Percentiles rank a stretch among this genome's conserved stretches.
Conservation (phyloP, 1,284 basidiomycete genomes). For the Cutaneotrichosporon dermatis region DNA sequence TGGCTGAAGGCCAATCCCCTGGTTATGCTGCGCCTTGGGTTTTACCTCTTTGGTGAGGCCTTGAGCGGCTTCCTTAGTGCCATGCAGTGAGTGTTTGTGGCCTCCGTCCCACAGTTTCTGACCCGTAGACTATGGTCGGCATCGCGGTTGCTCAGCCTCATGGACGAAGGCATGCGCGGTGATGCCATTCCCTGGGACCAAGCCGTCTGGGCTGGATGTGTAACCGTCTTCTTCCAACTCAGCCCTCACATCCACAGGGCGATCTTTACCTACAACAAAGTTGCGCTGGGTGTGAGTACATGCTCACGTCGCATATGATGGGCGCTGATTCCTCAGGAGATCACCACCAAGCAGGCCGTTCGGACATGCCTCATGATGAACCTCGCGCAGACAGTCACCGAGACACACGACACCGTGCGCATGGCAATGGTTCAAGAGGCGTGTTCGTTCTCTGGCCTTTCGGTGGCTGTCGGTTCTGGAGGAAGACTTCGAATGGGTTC, state of each 20-base stretch:
- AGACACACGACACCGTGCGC: constrained; percentile 63
- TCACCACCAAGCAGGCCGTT: constrained; percentile 60
- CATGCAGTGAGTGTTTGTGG: background rate
- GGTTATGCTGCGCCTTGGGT: background rate
- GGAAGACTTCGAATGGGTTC: background rate
- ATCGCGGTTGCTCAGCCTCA: constrained; percentile 3
- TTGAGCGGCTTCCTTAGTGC: background rate
- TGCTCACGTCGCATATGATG: background rate
- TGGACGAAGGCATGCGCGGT: constrained; percentile 3
- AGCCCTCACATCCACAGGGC: background rate
- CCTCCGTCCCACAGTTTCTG: background rate
- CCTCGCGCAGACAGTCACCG: constrained; percentile 69
- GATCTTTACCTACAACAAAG: background rate
- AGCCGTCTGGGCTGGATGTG: background rate
- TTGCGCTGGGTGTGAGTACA: background rate
- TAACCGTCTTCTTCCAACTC: background rate
- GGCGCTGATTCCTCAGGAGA: background rate
- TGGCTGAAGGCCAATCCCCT: background rate
- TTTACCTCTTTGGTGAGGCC: background rate
- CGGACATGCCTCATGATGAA: constrained; percentile 69
- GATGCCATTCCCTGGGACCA: background rate
- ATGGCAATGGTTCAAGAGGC: constrained; percentile 75
- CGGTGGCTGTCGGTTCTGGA: constrained; percentile 49
- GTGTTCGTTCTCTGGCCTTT: constrained; percentile 41
- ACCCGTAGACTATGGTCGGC: constrained; percentile 2